Base-by-base conservation (phyloP, 2,329 filamentous ascomycete species). In the Trichoderma harzianum region DNA sequence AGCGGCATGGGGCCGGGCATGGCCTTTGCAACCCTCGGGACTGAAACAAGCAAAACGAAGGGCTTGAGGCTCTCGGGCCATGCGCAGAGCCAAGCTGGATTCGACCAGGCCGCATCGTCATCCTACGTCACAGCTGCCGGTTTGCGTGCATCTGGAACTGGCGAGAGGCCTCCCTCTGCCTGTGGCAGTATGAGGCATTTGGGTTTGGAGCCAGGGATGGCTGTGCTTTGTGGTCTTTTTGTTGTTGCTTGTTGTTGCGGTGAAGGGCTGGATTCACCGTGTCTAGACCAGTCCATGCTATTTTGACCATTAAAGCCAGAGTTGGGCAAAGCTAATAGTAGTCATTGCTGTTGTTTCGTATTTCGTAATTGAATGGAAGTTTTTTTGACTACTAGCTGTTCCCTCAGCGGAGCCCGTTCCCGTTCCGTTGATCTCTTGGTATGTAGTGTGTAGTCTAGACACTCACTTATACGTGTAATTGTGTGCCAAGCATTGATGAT, bases 111-210 rank as follows among this genome's bases (percentile, higher is more conserved):
- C 1, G 57, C 55, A 63, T 55, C 47, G 70, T 72, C 70, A 72
- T 72, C 70, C 70, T 72, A 72, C 70, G 70, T 72, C 70, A 72
- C 65, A 39, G 36, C 43, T 64, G 39, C 36, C n/a, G 30, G 28
- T 65, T 51, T 32, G 62, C 30, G 21, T 47, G 62, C 61, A 62
- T 47, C 28, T 57, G 24, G 66, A 26, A 24, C 47, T 57, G 60
- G 67, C 65, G 55, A 51, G 66, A 61, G 57, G 66, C 57, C 66
- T 61, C 57, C 69, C 63, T 61, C 43, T 51, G 26, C 32, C 39
- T 24, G 53, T 16, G 32, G 36, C 55, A 68, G 21, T 72, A 72
- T 72, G 70, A 72, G 70, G 70, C 70, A 72, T 72, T 72, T 72
- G 70, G 64, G 61, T 72, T 69, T 72, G 55, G 18, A 47, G 34